Evolutionary conservation across 192 early-diverging fungal genomes (phyloP), one percentile per base, ranked within the genome.

Genomic region (Ramicandelaber brevisporus): DNA sequence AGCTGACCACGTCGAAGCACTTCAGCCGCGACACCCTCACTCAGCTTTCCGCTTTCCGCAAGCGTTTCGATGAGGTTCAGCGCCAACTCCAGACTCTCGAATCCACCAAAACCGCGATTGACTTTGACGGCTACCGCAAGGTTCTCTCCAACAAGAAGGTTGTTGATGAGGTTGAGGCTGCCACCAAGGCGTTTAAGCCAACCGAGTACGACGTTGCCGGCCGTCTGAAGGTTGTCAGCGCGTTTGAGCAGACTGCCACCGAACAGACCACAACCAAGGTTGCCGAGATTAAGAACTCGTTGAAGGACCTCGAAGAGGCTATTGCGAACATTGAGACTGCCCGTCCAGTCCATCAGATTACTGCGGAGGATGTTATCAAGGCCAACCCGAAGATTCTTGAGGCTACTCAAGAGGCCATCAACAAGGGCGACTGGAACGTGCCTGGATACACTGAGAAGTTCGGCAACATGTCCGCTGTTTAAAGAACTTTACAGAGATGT

Each of bases 391-490:
- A 83, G 27, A 54, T 89, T 34, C 70, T 66, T 48, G 53, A 57
- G 43, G 73, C 68, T 32, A 69, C 81, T 18, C 73, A 73, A 41
- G 71, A 75, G 38, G 70, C 72, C 68, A 46, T 69, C 36, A 62
- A 75, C 53, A 71, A 76, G 57, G 68, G 73, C 40, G 68, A 79
- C 36, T 89, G 72, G 73, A 54, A 43, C 26, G 63, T 81, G 26
- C 78, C 79, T 34, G 80, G 76, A 26, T 88, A 88, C 68, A 74
- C 78, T 60, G 78, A 83, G 55, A 74, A 70, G 62, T 88, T 73
- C 34, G 65, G 72, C 30, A 56, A 65, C 20, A 50, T 61, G 33
- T 54, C 53, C 29, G 54, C 58, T 34, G 58, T 68, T 47, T 68
- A 62, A 64, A n/a, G n/a, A n/a, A n/a, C n/a, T n/a, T n/a, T n/a